Evolutionary conservation across 345 rosid species (phyloP), one percentile per base, ranked within the genome.

Genomic region (Streptanthus diversifolius): DNA sequence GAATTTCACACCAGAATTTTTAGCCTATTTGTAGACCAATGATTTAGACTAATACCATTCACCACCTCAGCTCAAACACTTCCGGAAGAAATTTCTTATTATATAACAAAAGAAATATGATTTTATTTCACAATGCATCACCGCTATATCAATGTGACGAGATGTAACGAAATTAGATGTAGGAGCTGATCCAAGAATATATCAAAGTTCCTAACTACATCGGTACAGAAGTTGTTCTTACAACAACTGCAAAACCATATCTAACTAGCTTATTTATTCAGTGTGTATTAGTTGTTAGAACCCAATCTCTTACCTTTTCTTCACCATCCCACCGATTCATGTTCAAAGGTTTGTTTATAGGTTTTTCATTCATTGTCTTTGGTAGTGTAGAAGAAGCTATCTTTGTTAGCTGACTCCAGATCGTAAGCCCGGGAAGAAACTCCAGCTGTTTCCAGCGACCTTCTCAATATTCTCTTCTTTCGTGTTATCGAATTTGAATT

Each of bases 401-500:
- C 52, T 33, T 53, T 21, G 66, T 90, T 81, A 90, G 77, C 84
- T 83, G 60, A 85, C 84, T 73, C 85, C 88, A 61, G 96, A 89
- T 80, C 86, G 91, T 67, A 92, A 82, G 70, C 86, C 73, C 1
- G 98, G 97, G 82, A 90, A 90, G 85, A 92, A 90, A 52, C 88
- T 82, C 98, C 98, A 92, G 75, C 76, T 86, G 74, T 74, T 83
- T 63, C 86, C 90, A 7, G 86, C 86, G 54, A 88, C 89, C 66
- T 92, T 87, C 76, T 87, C 93, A 22, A 79, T 68, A 37, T 59
- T 77, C 56, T 83, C 88, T 18, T 84, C 90, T 72, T 85, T 84
- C 18, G 79, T 75, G 71, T 81, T 90, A 71, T 87, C 92, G 33
- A 93, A 93, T 73, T 93, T 87, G 77, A 93, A 93, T 71, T 93